Evolutionary conservation across 352 stramenopile genomes (phyloP), one percentile per base, ranked within the genome.

Genomic region (Phytophthora rubi): DNA sequence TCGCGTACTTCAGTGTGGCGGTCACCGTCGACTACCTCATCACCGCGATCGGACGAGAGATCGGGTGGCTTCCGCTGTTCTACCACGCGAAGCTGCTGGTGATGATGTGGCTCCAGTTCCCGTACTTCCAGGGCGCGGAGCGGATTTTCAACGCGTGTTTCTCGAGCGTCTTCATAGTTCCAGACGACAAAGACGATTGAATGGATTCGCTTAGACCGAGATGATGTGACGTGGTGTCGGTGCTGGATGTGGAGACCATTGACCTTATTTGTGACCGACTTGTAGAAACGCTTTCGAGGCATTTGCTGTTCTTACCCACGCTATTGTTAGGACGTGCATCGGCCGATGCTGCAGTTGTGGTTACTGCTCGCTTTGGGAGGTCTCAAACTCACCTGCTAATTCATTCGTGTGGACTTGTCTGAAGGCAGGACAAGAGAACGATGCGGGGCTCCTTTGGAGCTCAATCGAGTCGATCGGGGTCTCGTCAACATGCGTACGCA

Each of bases 81-180:
- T 94, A 92, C 64, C 90, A 97, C 68, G 71, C 56, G n/a, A 95
- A 96, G 75, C 59, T 97, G 65, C 59, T 94, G 23, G 65, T 86
- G 39, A 85, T 95, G 74, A 83, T 97, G 75, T 97, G 88, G 87
- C 88, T 97, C 12, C 90, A 97, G 72, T 95, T 97, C 66, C 90
- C 90, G 39, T 97, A 97, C 76, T 97, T 97, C 62, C 88, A 89
- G 44, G 90, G 90, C 13, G 89, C 88, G 0, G 77, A 95, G 59
- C 77, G 74, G 47, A 87, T 97, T 64, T 97, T 97, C 55, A 90
- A 97, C 62, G 57, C 73, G 12, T 74, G 62, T 42, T 93, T 96
- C 57, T 71, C 78, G 33, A 96, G 84, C 30, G 75, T 96, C 13
- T 96, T 96, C 62, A 77, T 95, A 56, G 60, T 79, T 54, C 76